Evolutionary conservation across 257 asterid species (phyloP).

Genomic region (Capsicum pubescens): DNA sequence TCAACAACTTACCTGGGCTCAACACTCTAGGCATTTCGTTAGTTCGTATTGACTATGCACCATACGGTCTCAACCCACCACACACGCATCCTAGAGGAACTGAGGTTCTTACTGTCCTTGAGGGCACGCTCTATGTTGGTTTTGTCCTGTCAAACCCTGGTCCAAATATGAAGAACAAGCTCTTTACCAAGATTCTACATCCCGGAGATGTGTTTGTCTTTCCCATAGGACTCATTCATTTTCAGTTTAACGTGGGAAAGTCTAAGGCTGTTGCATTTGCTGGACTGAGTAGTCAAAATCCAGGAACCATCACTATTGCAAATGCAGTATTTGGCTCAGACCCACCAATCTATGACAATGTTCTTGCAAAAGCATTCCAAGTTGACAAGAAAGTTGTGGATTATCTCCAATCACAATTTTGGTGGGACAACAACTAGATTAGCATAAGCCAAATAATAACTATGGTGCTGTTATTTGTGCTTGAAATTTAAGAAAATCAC

Average conservation of each 20-base stretch:
- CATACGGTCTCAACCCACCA: constrained; percentile 15
- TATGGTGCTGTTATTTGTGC: not conserved
- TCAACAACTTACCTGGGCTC: not conserved
- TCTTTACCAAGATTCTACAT: not conserved
- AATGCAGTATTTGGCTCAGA: constrained; percentile 17
- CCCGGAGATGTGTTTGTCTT: constrained; percentile 4
- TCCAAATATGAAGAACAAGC: constrained; percentile 14
- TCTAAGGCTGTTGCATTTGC: not conserved
- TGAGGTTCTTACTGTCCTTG: not conserved
- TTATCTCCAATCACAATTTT: not conserved
- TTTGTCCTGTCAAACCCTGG: constrained; percentile 11
- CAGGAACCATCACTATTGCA: not conserved
- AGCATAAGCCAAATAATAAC: not conserved
- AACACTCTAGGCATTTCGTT: constrained; percentile 1
- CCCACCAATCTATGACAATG: not conserved
- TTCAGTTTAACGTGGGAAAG: not conserved
- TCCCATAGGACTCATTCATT: not conserved
- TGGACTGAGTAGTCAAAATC: not conserved
- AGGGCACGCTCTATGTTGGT: not conserved
- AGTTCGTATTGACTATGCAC: constrained; percentile 5
- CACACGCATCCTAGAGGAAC: not conserved
- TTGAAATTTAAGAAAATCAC: not conserved
- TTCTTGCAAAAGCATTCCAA: not conserved
- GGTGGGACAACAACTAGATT: constrained; percentile 17
- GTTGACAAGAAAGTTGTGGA: not conserved